Conservation (phyloP, 2,329 filamentous ascomycete genomes). For the Talaromyces verruculosus region DNA sequence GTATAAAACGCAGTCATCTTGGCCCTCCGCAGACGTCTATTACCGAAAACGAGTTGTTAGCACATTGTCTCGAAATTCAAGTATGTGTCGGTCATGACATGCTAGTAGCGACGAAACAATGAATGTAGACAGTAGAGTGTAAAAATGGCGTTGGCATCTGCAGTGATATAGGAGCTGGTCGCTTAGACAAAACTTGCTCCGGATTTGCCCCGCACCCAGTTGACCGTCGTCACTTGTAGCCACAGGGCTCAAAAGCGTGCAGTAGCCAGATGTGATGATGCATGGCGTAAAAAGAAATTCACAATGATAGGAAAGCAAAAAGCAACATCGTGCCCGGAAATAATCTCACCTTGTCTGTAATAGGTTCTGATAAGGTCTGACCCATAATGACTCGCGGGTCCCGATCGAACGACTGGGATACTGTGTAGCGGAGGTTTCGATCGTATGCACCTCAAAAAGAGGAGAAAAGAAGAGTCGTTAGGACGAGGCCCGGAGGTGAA, state of each 20-base stretch:
- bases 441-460: conserved; percentile 7
- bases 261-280: conserved; percentile 24
- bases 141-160: neutral
- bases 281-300: neutral
- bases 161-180: conserved; percentile 3
- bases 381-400: conserved; percentile 66
- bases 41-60: conserved; percentile 16
- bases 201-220: conserved; percentile 21
- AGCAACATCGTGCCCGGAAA: conserved; percentile 26
- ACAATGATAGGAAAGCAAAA: conserved; percentile 9
- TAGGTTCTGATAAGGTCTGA: conserved; percentile 98
- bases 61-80: neutral
- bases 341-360: conserved; percentile 89
- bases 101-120: neutral
- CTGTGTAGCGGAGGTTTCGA: conserved; percentile 30
- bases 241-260: conserved; percentile 25
- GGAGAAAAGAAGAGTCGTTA: conserved; percentile 8
- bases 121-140: neutral
- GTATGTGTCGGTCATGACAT: neutral
- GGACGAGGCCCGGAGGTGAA: neutral
- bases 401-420: conserved; percentile 23
- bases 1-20: conserved; percentile 89
- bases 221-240: conserved; percentile 14
- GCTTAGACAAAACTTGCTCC: conserved; percentile 15
- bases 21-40: conserved; percentile 84